Evolutionary conservation across 495 filamentous ascomycete species (phyloP).

Genomic region (Penicillium flavigenum): DNA sequence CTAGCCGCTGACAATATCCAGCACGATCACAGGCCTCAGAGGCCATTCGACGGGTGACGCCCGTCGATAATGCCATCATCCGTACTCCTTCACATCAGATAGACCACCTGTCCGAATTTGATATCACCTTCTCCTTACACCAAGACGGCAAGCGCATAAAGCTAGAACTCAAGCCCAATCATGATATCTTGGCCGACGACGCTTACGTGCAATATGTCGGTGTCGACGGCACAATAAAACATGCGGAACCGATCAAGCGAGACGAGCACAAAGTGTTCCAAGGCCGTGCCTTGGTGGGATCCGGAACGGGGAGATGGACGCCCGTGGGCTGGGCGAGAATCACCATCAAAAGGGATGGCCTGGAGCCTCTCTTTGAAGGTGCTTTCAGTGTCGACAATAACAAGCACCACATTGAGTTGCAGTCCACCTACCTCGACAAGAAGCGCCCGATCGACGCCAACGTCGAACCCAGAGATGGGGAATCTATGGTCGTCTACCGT

Average conservation of each 20-base stretch:
- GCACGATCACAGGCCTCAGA: conserved; percentile 75
- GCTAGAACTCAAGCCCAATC: conserved; percentile 83
- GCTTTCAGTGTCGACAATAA: conserved; percentile 78
- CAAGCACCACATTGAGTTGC: conserved; percentile 84
- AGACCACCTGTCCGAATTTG: conserved; percentile 75
- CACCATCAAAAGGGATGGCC: conserved; percentile 71
- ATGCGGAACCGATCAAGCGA: conserved; percentile 64
- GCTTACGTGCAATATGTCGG: conserved; percentile 71
- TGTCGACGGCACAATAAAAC: conserved; percentile 61
- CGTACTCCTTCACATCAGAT: conserved; percentile 77
- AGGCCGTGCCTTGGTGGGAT: conserved; percentile 70
- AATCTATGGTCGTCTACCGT: conserved; percentile 88
- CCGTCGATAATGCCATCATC: conserved; percentile 72
- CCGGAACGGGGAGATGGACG: conserved; percentile 65
- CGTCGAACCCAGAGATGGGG: conserved; percentile 56
- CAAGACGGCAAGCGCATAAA: conserved; percentile 66
- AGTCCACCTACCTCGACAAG: conserved; percentile 71
- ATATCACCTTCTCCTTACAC: conserved; percentile 75
- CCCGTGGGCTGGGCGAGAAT: conserved; percentile 86
- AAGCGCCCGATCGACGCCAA: conserved; percentile 72
- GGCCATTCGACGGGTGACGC: conserved; percentile 70
- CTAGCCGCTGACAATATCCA: conserved; percentile 16
- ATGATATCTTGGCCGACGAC: conserved; percentile 80
- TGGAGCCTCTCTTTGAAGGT: conserved; percentile 81
- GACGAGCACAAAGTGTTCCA: conserved; percentile 78